Evolutionary conservation across 352 stramenopile genomes (phyloP), one percentile per base, ranked within the genome.

Genomic region (Phytophthora europaea): DNA sequence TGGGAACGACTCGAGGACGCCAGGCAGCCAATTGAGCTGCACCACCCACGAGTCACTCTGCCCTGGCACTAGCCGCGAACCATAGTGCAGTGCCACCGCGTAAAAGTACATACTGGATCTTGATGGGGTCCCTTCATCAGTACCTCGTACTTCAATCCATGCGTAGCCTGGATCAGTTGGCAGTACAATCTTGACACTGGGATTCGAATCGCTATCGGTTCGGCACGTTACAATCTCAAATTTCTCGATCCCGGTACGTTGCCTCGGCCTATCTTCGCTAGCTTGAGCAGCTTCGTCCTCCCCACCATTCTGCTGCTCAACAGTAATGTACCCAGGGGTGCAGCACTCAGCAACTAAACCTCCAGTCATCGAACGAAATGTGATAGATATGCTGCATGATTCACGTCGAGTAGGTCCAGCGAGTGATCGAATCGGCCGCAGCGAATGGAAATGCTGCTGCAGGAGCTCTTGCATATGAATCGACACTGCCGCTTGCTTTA

Each of bases 401-500:
- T 73, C 51, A 34, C 50, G 61, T 4, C 16, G 22, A 23, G 38
- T 15, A 22, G 47, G 28, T 10, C 62, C 47, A 6, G 79, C 60
- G 20, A 83, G 48, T 3, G 75, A 54, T 16, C 38, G 51, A 31
- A 75, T 65, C 4, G 77, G 72, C 5, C 78, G 79, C 6, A 90
- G 43, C 10, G 65, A 77, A 7, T 66, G 71, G 26, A 90, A 81
- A 40, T 79, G 77, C 4, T 67, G 74, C 59, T 88, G 79, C 9
- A 89, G 33, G 2, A 93, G 64, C 61, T 93, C 85, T 58, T 81
- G 61, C 61, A 88, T 68, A 18, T 84, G 76, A 47, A 93, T 58
- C 4, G 50, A 75, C 48, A 89, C 73, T 1, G 71, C 47, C 0
- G 64, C 77, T 34, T 80, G 73, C 74, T 89, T 90, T 50, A 91